These are phyloP conservation scores for Luzula sylvatica DNA, from an alignment of 176 grass and related monocot species.

Conservation along the genomic window DNA sequence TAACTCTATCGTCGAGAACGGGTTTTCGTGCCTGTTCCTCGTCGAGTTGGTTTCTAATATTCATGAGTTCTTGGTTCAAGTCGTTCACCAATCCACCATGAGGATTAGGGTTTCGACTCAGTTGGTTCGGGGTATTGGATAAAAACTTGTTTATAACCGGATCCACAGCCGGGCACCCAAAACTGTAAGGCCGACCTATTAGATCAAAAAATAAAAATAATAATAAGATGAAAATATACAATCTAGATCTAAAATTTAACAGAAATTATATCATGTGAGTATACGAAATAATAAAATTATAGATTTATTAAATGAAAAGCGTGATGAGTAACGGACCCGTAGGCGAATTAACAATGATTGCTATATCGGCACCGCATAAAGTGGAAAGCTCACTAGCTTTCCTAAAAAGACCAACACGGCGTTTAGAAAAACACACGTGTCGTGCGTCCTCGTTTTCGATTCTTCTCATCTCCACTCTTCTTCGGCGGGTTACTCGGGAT, in stretches of 20 bases:
- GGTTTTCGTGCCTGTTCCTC: not conserved
- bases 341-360: conserved; percentile 7
- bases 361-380: conserved; percentile 6
- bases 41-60: not conserved
- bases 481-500: not conserved
- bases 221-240: no score
- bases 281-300: no score
- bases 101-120: not conserved
- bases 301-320: no score
- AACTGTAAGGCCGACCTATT: conserved; percentile 8
- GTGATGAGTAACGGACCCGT: no score
- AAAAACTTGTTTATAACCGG: conserved; percentile 5
- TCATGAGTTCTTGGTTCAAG: not conserved
- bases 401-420: not conserved
- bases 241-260: no score
- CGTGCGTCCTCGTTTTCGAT: not conserved
- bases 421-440: conserved; percentile 13
- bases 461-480: not conserved
- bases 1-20: not conserved
- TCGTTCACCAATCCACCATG: not conserved
- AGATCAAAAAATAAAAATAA: no score
- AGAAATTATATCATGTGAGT: no score
- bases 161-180: conserved; percentile 4
- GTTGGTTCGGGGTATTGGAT: not conserved
- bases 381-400: conserved; percentile 10